phyloP scores from a whole-genome alignment of 192 early-diverging fungal genomes.

The Backusella parvicylindrica region DNA sequence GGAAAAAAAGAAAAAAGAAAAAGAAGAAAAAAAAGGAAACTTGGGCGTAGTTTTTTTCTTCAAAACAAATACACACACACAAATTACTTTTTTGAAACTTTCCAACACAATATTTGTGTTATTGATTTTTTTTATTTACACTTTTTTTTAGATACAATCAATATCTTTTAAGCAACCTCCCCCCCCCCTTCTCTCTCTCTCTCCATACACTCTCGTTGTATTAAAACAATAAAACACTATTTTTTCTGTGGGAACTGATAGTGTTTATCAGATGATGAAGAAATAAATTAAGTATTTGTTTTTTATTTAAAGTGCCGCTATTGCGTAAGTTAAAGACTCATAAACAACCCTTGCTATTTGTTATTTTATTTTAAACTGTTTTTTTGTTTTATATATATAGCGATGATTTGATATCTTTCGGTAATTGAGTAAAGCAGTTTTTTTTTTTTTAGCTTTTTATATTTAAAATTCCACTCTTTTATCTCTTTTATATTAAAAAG shows the following conservation, averaged over 20 bases:
- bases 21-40: constrained; percentile 4
- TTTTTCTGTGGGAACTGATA: not conserved
- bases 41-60: not conserved
- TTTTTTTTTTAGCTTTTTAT: not conserved
- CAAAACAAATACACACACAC: not conserved
- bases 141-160: not conserved
- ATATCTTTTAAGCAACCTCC: not conserved
- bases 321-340: not conserved
- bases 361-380: not conserved
- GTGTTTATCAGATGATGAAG: not conserved
- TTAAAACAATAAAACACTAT: not conserved
- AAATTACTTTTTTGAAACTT: not conserved
- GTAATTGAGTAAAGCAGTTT: not conserved
- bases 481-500: not conserved
- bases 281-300: not conserved
- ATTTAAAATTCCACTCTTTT: not conserved
- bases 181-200: not conserved
- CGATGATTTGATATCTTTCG: not conserved
- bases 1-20: constrained; percentile 13
- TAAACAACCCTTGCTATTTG: not conserved
- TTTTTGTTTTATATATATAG: not conserved
- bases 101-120: not conserved
- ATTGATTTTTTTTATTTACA: not conserved
- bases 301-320: not conserved
- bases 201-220: not conserved